These are phyloP conservation scores for Coemansia umbellata DNA, from an alignment of 192 early-diverging fungal genomes.

Conservation along the genomic window DNA sequence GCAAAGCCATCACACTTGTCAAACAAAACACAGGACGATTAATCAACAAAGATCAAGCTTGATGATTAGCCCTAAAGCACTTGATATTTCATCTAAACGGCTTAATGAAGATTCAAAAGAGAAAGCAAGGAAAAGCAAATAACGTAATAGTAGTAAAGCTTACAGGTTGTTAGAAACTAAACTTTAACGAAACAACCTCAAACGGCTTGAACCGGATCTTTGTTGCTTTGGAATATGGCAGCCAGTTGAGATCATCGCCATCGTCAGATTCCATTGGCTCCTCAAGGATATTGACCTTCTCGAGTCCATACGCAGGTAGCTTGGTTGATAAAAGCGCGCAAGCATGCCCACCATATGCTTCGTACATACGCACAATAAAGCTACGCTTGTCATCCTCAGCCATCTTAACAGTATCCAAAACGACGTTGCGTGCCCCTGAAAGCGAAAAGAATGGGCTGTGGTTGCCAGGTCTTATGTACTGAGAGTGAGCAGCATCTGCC, in stretches of 20 bases:
- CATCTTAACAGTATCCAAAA: conserved; percentile 87
- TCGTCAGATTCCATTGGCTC: conserved; percentile 51
- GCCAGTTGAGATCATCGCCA: conserved; percentile 9
- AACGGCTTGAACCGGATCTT: conserved; percentile 59
- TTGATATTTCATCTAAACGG: too few relatives aligned
- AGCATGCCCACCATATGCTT: conserved; percentile 79
- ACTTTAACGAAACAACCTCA: conserved; percentile 60
- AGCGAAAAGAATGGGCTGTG: conserved; percentile 28
- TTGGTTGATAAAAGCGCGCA: conserved; percentile 13
- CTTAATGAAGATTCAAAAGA: background rate
- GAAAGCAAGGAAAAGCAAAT: conserved; percentile 3
- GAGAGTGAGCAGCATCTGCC: background rate
- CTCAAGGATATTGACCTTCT: conserved; percentile 77
- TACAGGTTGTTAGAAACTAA: conserved; percentile 11
- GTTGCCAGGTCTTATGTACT: too few relatives aligned
- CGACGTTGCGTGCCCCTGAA: conserved; percentile 58
- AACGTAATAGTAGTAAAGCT: background rate
- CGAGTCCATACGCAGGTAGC: conserved; percentile 25
- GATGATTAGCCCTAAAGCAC: too few relatives aligned
- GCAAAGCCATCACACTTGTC: too few relatives aligned
- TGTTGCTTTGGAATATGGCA: conserved; percentile 27
- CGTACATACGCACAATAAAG: conserved; percentile 80
- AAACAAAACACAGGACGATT: too few relatives aligned
- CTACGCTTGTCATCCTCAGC: conserved; percentile 71
- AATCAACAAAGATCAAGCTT: too few relatives aligned